Base-by-base conservation (phyloP, 768 basidiomycete genomes). In the Chalciporus chontae region DNA sequence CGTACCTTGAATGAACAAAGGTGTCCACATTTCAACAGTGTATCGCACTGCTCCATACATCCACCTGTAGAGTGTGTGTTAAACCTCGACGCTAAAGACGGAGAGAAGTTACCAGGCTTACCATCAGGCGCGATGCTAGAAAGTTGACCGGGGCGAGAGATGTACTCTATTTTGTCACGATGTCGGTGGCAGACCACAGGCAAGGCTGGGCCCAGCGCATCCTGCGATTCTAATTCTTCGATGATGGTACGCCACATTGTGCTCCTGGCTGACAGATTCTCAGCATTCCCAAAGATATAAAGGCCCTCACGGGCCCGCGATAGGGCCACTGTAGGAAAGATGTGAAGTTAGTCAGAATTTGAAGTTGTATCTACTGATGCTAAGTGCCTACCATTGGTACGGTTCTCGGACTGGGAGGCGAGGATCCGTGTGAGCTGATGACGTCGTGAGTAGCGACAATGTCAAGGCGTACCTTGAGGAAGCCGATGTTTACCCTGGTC, bases 281-380 rank as follows among this genome's bases (percentile, higher is more conserved):
- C 62, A 0, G 83, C 79, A 46, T 88, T 87, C 19, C 89, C 88
- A 4, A 90, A 66, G 27, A 91, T 78, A 58, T 76, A 90, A 2
- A 91, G 68, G 5, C 88, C 88, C 52, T 90, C 80, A 43, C 79
- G 77, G 4, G 88, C 87, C 18, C 88, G 75, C 18, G 87, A 88
- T 4, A 90, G 63, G 0, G 89, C 85, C 37, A 90, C 88, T 74
- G 52, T 17, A 18, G 27, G 46, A 49, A 43, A 31, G 32, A 36
- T 36, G 34, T 4, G 31, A 9, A 48, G 53, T 29, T 59, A 43
- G 39, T 21, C n/a, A 26, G 9, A 4, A 10, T 23, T 14, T 15
- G 5, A 11, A 10, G 14, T 17, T 7, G 31, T 5, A 21, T 21
- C 21, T 21, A 21, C 21, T 21, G 21, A 21, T 21, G 21, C 21